Evolutionary conservation across 1,284 basidiomycete species (phyloP).

Genomic region (Mycena citricolor): DNA sequence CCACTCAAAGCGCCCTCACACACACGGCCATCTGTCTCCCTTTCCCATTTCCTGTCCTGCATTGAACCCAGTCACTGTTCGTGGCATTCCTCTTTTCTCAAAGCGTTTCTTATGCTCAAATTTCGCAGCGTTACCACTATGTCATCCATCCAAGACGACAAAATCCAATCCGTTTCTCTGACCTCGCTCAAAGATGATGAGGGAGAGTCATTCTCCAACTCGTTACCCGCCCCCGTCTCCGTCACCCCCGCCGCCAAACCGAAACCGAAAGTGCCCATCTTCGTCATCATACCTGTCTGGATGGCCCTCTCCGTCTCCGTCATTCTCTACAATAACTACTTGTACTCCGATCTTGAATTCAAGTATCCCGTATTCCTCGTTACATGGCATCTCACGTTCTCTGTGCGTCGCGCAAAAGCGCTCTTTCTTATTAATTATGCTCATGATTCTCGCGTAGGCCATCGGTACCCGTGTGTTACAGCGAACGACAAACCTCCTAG

Average conservation of each 20-base stretch:
- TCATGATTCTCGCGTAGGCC: constrained; percentile 46
- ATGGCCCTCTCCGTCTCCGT: constrained; percentile 88
- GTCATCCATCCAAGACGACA: constrained; percentile 13
- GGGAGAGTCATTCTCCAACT: constrained; percentile 16
- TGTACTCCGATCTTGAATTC: constrained; percentile 84
- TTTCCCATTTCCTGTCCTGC: no score
- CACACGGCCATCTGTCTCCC: no score
- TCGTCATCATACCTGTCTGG: constrained; percentile 83
- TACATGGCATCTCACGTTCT: constrained; percentile 84
- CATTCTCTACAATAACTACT: constrained; percentile 96
- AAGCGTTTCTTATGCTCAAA: no score
- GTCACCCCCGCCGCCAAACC: constrained; percentile 41
- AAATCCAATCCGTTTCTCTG: constrained; percentile 11
- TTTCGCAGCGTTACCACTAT: constrained; percentile 10
- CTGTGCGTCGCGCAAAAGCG: constrained; percentile 48
- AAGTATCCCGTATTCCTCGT: constrained; percentile 87
- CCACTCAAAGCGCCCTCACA: no score
- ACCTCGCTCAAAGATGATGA: constrained; percentile 17
- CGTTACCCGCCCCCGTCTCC: constrained; percentile 55
- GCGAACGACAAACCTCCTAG: constrained; percentile 86
- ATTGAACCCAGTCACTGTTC: no score
- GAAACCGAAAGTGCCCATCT: constrained; percentile 54
- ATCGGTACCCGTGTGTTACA: constrained; percentile 88
- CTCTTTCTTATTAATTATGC: background rate
- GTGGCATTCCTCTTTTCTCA: no score